phyloP scores from a whole-genome alignment of 1,139 yeast species.

The Saccharomyces hybrid region DNA sequence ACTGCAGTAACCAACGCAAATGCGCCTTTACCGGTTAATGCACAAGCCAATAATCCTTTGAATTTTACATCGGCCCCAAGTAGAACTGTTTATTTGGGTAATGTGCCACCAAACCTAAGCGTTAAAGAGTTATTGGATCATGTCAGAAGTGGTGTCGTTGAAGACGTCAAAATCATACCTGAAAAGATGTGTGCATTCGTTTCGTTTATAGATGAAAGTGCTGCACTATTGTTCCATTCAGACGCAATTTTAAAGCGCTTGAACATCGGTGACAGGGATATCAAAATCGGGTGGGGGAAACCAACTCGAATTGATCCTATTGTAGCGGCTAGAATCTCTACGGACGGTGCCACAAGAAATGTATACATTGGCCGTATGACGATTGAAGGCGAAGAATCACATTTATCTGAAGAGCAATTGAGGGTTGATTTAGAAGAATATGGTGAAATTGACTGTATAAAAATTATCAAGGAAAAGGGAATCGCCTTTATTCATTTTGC shows the following conservation, averaged over 20 bases:
- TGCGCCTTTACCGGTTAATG: slow-evolving; percentile 15
- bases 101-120: slow-evolving; percentile 74
- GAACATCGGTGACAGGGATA: slow-evolving; percentile 45
- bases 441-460: slow-evolving; percentile 79
- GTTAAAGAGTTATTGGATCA: slow-evolving; percentile 80
- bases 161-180: slow-evolving; percentile 50
- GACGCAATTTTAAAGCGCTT: slow-evolving; percentile 48
- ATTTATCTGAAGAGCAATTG: slow-evolving; percentile 44
- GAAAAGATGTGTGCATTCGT: slow-evolving; percentile 50
- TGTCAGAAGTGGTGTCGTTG: slow-evolving; percentile 87
- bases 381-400: slow-evolving; percentile 34
- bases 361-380: slow-evolving; percentile 63
- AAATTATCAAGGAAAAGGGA: slow-evolving; percentile 64
- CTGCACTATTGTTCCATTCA: slow-evolving; percentile 51
- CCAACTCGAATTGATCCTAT: slow-evolving; percentile 60
- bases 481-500: slow-evolving; percentile 86
- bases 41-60: slow-evolving; percentile 20
- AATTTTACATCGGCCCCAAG: slow-evolving; percentile 50
- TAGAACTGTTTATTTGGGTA: slow-evolving; percentile 86
- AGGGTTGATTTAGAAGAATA: slow-evolving; percentile 59
- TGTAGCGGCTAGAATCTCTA: slow-evolving; percentile 65
- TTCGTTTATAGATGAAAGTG: slow-evolving; percentile 45
- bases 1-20: slow-evolving; percentile 22
- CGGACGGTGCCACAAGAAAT: slow-evolving; percentile 87
- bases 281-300: slow-evolving; percentile 75